Evolutionary conservation across 2,329 filamentous ascomycete genomes (phyloP), one percentile per base, ranked within the genome.

Genomic region (Hypoxylon sp.): DNA sequence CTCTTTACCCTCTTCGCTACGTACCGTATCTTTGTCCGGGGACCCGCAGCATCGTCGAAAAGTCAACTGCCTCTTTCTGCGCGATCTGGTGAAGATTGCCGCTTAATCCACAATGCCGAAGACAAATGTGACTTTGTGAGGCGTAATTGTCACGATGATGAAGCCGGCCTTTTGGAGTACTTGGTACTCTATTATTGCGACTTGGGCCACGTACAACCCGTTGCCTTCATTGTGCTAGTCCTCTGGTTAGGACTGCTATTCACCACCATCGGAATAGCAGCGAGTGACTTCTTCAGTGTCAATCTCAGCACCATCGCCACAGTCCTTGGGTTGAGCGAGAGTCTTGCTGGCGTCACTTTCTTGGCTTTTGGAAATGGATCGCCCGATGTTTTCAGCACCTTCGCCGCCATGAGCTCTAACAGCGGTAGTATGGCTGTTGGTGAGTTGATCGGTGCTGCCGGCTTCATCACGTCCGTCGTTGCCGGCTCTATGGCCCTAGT

Each of bases 201-300:
- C 47, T 84, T 97, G 35, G 84, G 85, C 60, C 81, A 88, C 59
- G 89, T 85, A 13, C 91, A 93, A 76, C 90, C 92, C 0, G 71
- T 97, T 50, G 94, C 92, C n/a, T 97, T 99, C 76, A 78, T 84
- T 22, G 83, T 97, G 46, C 84, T 99, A 50, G 87, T 93, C 14
- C 74, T 90, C 67, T 99, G 96, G 96, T 87, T 98, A 5, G 92
- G 89, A 39, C 83, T 98, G 60, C 88, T 99, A 6, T 99, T 99
- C 81, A 95, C 92, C 74, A 98, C 96, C 13, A 98, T 99, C 71
- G 96, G 96, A 66, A 98, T 99, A 71, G 96, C 96, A 13, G 96
- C 96, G 22, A 98, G 94, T 81, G 96, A 99, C 82, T 99, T 99
- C 84, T 96, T 99, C 82, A 98, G 94, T 81, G 90, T 98, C 82